These are phyloP conservation scores for Dictyostelium citrinum DNA, from an alignment of 78 protist species.

Conservation along the genomic window DNA sequence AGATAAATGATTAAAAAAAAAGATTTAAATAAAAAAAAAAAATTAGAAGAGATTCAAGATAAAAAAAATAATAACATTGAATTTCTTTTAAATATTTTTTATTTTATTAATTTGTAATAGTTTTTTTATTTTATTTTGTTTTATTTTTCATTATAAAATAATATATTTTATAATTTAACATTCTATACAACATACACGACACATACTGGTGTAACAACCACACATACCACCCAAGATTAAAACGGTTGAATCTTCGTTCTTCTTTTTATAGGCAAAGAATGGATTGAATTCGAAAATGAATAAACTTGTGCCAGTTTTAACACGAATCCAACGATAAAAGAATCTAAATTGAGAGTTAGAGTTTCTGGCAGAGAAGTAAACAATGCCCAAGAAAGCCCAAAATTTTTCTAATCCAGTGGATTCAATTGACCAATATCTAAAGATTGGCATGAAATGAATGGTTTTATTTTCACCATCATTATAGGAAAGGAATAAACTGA, in stretches of 20 bases:
- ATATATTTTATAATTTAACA: conserved; percentile 16
- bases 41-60: not conserved
- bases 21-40: not conserved
- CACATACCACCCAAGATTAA: conserved; percentile 62
- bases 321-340: conserved; percentile 54
- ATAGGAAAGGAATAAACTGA: conserved; percentile 7
- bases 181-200: conserved; percentile 43
- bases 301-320: not conserved
- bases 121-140: not conserved
- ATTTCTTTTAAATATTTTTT: too few species aligned
- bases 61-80: too few species aligned
- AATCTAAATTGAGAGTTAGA: conserved; percentile 28
- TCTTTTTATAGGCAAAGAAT: conserved; percentile 15
- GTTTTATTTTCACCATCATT: conserved; percentile 21
- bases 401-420: not conserved
- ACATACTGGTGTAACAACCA: not conserved
- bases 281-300: conserved; percentile 50
- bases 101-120: too few species aligned
- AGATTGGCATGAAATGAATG: conserved; percentile 38
- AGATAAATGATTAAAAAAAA: conserved; percentile 17
- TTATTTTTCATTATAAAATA: not conserved
- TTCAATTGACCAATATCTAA: not conserved
- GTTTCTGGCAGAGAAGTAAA: not conserved
- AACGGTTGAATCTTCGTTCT: not conserved
- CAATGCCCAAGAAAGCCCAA: conserved; percentile 28